Base-by-base conservation (phyloP, 345 rosid genomes). In the Eutrema japonicum region DNA sequence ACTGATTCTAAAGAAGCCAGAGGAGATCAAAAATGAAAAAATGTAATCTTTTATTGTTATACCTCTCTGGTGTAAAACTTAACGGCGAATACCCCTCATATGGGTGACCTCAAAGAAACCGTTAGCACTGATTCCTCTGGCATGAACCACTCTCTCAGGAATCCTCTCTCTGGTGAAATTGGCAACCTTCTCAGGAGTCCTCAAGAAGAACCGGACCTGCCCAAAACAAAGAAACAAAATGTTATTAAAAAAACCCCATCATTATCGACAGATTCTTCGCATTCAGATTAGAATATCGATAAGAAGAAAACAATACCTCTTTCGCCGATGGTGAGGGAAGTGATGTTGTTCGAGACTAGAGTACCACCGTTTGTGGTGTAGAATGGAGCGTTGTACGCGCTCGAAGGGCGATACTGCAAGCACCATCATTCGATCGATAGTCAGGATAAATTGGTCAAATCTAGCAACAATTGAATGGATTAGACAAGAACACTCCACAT, bases 21-120 rank as follows among this genome's bases (percentile, higher is more conserved):
- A 32, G 4, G 48, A 52, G 8, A 52, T 9, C 0, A 75, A 53
- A 53, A 40, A n/a, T 18, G 18, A 1, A 18, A 18, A 18, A 18
- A 18, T 0, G 18, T 4, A 43, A 69, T 45, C 0, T 60, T 18
- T 14, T 36, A 43, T 4, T 13, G 10, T 55, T 3, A 26, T 70
- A 90, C 99, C 99, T 95, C 99, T 83, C 98, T 83, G 76, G 99
- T 95, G 85, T 95, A 95, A 59, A 90, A 95, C 87, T 95, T 95
- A 73, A 90, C 96, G 0, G 13, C 99, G 91, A 68, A 94, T 94
- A 62, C 89, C 99, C 80, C 98, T 87, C 66, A 90, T 75, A 78
- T 95, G 99, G 0, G 99, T 95, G 71, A 90, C 96, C 81, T 95
- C 98, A 74, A 95, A 95, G 87, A 95, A 95, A 66, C 98, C 99